Evolutionary conservation across 2,329 filamentous ascomycete species (phyloP).

Genomic region (Aspergillus eucalypticola): DNA sequence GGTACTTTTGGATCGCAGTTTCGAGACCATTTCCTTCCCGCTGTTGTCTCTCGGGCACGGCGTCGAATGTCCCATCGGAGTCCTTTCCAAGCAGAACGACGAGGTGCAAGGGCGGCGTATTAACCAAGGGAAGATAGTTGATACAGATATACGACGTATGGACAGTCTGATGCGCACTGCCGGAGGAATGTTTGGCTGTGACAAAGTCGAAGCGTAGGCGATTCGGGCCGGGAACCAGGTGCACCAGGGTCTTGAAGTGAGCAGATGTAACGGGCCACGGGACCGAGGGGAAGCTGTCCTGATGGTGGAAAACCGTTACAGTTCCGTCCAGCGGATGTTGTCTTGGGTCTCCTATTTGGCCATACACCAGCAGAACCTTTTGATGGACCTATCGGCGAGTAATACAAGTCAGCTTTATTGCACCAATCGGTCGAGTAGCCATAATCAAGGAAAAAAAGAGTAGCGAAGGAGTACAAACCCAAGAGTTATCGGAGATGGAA

Average conservation of each 20-base stretch:
- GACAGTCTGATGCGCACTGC: conserved; percentile 61
- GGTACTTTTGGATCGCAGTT: conserved; percentile 81
- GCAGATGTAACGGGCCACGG: conserved; percentile 86
- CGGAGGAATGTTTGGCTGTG: conserved; percentile 74
- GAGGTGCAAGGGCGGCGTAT: conserved; percentile 80
- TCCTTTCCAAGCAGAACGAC: conserved; percentile 87
- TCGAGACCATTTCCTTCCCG: conserved; percentile 81
- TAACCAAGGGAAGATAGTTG: conserved; percentile 80
- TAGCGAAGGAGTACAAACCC: conserved; percentile 62
- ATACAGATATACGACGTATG: conserved; percentile 80
- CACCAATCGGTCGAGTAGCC: not conserved
- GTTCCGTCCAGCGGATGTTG: conserved; percentile 73
- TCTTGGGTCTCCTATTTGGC: conserved; percentile 73
- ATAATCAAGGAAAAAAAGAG: not conserved
- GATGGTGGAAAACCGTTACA: conserved; percentile 75
- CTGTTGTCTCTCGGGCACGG: conserved; percentile 70
- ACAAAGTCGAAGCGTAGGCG: conserved; percentile 83
- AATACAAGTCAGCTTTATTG: not conserved
- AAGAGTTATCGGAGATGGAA: conserved; percentile 78
- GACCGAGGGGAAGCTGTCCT: conserved; percentile 80
- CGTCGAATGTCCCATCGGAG: conserved; percentile 82
- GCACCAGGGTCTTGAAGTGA: conserved; percentile 87
- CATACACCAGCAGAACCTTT: conserved; percentile 80
- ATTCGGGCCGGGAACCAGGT: conserved; percentile 90
- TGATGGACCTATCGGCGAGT: conserved; percentile 70